Base-by-base conservation (phyloP, 2,329 filamentous ascomycete species). In the Domatiomyces globalis region DNA sequence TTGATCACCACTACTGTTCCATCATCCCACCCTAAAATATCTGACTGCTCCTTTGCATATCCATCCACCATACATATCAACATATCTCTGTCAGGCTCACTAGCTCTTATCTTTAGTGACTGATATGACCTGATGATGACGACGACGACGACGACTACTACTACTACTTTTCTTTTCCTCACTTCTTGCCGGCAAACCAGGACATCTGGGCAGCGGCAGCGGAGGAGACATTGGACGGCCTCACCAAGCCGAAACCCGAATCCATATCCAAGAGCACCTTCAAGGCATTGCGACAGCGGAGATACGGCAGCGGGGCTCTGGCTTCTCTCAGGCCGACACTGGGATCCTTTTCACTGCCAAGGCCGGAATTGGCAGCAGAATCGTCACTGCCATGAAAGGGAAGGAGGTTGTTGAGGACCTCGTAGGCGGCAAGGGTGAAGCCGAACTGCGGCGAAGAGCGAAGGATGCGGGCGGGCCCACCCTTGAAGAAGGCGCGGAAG, bases 401-500 rank as follows among this genome's bases (percentile, higher is more conserved):
- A 45, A 96, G 71, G 44, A 81, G 50, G 55, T 75, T 85, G 71
- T 95, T 88, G 48, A 98, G 74, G 39, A 98, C 77, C 69, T 98
- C 92, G 69, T 96, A 98, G 44, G 86, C 85, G 2, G 92, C 92
- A 20, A 98, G 80, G 0, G 92, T 98, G 74, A 96, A 96, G 58
- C 92, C 92, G 67, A 98, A 98, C 66, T 98, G 92, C 15, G 92
- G 92, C 10, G 88, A 95, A 0, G 88, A 95, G 63, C 92, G 84
- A 66, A 96, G 71, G 63, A 98, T 94, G 73, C 92, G 87, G 7
- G 92, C 92, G 1, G 90, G 89, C 1, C 92, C 92, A 60, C 92
- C 92, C 76, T 96, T 96, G 82, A 96, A 98, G 76, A 98, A 98
- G 22, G 92, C 92, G 57, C 78, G 80, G 78, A 95, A 90, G 9